Evolutionary conservation across 352 stramenopile genomes (phyloP), one percentile per base, ranked within the genome.

Genomic region (Pythium dissotocum): DNA sequence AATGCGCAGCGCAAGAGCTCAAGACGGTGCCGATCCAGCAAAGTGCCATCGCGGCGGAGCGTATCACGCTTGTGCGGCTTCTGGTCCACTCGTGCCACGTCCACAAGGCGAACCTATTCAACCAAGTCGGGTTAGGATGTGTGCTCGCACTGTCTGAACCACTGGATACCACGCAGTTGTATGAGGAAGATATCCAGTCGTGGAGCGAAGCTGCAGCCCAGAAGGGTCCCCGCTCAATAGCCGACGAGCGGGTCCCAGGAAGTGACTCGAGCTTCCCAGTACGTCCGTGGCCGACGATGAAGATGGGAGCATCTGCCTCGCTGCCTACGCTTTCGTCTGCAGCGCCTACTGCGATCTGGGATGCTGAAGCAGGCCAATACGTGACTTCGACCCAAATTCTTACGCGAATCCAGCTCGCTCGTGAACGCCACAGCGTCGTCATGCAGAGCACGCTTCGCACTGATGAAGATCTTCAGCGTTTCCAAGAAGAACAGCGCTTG

Each of bases 21-120:
- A 85, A 88, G 69, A 75, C 77, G 38, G 70, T 90, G 6, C 63
- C 68, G 5, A 57, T 88, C 2, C 70, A 30, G 9, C 12, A 35
- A 13, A 16, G 18, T n/a, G 38, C 21, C 51, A 6, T n/a, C 24
- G 30, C 28, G 18, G 16, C 48, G 0, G 26, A 71, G 13, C 65
- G 65, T 28, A 49, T 84, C 32, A 75, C 74, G 24, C 72, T 77
- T 2, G 57, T 90, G 35, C 71, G 75, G 33, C 65, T 90, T 28
- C 60, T 83, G 24, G 36, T 90, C 16, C 82, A 85, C 49, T 52
- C 65, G 3, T 85, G 77, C 58, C 75, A 90, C 61, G 44, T 72
- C 13, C 75, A 84, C 58, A 55, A 32, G 18, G 44, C 59, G 12
- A 90, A 90, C 32, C 32, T 85, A 2, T 90, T 84, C 55, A 77